Conservation (phyloP, 257 asterid genomes). For the Solanum piurae region DNA sequence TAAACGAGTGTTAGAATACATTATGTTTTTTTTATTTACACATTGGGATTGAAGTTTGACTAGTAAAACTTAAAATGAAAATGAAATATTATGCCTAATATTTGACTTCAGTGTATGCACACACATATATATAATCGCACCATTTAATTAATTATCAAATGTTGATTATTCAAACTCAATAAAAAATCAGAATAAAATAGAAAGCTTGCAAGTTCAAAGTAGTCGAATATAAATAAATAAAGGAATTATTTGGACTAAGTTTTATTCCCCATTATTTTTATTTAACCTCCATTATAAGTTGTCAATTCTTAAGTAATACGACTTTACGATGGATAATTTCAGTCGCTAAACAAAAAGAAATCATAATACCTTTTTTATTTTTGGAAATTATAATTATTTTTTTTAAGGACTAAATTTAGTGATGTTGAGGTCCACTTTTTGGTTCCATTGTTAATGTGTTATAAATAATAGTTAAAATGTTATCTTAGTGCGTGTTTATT, state of each 20-base stretch:
- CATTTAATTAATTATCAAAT: background rate
- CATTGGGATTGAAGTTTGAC: constrained; percentile 14
- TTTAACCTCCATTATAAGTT: background rate
- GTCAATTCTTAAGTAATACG: background rate
- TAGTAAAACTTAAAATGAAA: background rate
- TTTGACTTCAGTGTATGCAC: background rate
- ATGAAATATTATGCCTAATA: background rate
- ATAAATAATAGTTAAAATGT: background rate
- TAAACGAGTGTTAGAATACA: background rate
- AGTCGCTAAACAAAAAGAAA: background rate
- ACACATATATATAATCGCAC: background rate
- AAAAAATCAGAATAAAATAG: background rate
- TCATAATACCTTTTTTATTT: too few relatives aligned
- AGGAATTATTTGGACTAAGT: background rate
- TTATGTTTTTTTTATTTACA: background rate
- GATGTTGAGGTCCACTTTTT: background rate
- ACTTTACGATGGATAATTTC: too few relatives aligned
- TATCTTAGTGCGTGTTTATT: background rate
- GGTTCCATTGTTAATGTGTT: background rate
- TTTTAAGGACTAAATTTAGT: background rate
- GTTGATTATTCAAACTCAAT: background rate
- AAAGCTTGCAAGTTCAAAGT: background rate
- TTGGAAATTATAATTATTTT: background rate
- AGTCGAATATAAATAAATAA: background rate
- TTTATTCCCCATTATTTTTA: background rate